Percentiles rank a stretch among this genome's conserved stretches.
phyloP scores from a whole-genome alignment of 2,329 filamentous ascomycete species.

The Colletotrichum noveboracense region DNA sequence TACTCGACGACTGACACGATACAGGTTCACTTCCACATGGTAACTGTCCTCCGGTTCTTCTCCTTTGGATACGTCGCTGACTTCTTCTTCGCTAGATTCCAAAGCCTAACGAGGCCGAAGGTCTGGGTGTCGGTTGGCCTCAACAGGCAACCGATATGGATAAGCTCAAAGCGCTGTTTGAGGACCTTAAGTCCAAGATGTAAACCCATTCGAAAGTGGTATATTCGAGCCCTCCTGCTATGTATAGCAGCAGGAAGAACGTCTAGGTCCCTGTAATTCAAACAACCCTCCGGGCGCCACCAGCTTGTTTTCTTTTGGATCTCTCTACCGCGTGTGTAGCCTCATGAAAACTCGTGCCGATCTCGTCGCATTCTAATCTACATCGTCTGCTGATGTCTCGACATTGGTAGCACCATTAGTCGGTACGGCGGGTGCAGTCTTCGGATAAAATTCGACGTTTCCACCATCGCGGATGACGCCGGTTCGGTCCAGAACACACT shows the following conservation, averaged over 20 bases:
- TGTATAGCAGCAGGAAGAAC: neutral
- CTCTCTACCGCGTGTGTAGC: neutral
- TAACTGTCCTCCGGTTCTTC: slow-evolving; percentile 38
- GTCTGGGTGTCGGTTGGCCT: slow-evolving; percentile 83
- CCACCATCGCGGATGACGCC: slow-evolving; percentile 74
- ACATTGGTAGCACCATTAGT: slow-evolving; percentile 27
- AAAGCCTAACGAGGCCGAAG: slow-evolving; percentile 85
- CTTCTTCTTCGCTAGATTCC: slow-evolving; percentile 70
- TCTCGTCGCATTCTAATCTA: slow-evolving; percentile 42
- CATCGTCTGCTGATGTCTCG: slow-evolving; percentile 48
- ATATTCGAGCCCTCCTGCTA: neutral
- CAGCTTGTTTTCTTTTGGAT: neutral
- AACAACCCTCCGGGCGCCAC: neutral
- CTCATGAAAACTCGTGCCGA: neutral
- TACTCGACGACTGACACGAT: neutral
- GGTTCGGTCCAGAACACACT: slow-evolving; percentile 83
- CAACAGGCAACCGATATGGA: slow-evolving; percentile 79
- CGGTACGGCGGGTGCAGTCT: slow-evolving; percentile 24
- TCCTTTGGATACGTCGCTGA: neutral
- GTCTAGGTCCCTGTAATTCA: slow-evolving; percentile 20
- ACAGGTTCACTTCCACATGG: slow-evolving; percentile 93
- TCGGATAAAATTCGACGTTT: slow-evolving; percentile 72
- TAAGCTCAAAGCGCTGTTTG: slow-evolving; percentile 76
- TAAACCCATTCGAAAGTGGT: slow-evolving; percentile 40
- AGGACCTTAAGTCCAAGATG: slow-evolving; percentile 91